Conservation (phyloP, 169 alveolate genomes). For the Besnoitia besnoiti region DNA sequence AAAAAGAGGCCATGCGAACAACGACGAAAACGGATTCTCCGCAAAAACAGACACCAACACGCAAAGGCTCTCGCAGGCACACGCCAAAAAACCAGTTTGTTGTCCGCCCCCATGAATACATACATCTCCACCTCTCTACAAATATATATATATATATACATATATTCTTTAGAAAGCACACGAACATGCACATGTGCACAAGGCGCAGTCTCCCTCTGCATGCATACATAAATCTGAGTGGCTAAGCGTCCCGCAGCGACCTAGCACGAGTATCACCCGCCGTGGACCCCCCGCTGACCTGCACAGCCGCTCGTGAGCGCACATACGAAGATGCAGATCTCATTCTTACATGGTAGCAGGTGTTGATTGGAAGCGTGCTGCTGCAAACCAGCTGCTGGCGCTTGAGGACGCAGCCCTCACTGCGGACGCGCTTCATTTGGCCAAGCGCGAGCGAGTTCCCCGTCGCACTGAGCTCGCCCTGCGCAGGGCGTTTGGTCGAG, state of each 20-base stretch:
- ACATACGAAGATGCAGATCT: not conserved
- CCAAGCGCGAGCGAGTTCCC: not conserved
- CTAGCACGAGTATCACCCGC: no score
- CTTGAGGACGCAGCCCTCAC: slow-evolving; percentile 64
- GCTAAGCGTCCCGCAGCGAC: no score
- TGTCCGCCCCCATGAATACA: not conserved
- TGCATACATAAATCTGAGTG: not conserved
- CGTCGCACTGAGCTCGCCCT: not conserved
- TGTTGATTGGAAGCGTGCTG: slow-evolving; percentile 56
- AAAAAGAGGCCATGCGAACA: not conserved
- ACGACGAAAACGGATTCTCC: not conserved
- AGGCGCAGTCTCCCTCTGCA: no score
- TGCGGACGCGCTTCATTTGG: slow-evolving; percentile 57
- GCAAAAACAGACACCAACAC: not conserved
- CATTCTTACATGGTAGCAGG: slow-evolving; percentile 51
- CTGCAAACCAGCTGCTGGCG: slow-evolving; percentile 56
- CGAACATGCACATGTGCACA: no score
- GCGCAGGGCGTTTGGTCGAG: not conserved
- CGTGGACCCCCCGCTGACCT: no score
- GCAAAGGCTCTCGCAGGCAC: no score
- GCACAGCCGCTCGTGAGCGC: no score
- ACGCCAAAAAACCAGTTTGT: no score
- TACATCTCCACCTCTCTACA: not conserved
- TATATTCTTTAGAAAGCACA: no score
- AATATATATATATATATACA: not conserved